Conservation (phyloP, 2,329 filamentous ascomycete species). For the Aspergillus aculeatus region DNA sequence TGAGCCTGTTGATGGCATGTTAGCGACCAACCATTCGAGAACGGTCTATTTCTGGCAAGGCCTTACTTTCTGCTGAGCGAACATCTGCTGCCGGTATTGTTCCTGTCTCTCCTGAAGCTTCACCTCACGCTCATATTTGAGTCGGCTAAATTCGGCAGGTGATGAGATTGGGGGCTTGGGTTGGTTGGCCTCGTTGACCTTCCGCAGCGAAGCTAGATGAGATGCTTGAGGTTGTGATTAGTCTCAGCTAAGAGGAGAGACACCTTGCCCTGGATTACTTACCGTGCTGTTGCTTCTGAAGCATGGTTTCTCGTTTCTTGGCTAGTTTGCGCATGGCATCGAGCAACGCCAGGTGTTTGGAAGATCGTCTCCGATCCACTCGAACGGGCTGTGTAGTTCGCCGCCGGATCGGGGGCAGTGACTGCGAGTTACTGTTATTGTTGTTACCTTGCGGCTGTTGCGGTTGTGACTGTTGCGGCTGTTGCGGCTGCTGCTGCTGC, state of each 20-base stretch:
- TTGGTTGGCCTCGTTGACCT: constrained; percentile 68
- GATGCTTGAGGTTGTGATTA: constrained; percentile 46
- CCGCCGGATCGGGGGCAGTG: constrained; percentile 60
- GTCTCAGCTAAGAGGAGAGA: constrained; percentile 4
- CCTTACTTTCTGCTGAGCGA: constrained; percentile 54
- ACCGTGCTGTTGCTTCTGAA: constrained; percentile 84
- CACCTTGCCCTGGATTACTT: constrained; percentile 19
- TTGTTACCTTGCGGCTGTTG: constrained; percentile 14
- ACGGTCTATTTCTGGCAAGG: background rate
- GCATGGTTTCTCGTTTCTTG: constrained; percentile 83
- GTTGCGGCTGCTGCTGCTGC: constrained; percentile 45
- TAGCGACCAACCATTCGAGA: constrained; percentile 10
- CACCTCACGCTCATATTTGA: constrained; percentile 84
- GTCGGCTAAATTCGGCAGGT: constrained; percentile 83
- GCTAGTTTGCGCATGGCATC: constrained; percentile 94
- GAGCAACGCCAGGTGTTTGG: constrained; percentile 82
- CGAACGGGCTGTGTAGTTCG: constrained; percentile 73
- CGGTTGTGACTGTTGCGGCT: constrained; percentile 55
- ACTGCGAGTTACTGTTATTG: constrained; percentile 47
- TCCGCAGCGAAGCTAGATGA: constrained; percentile 74
- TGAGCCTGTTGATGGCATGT: constrained; percentile 6
- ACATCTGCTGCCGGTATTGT: constrained; percentile 63
- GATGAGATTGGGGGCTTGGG: constrained; percentile 65
- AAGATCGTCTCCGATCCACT: constrained; percentile 82
- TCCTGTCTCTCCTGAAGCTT: constrained; percentile 58